A percentile compares a stretch with the other conserved stretches of the same genome.
These are phyloP conservation scores for Croton setiger DNA, from an alignment of 441 rosid species.

Conservation along the genomic window DNA sequence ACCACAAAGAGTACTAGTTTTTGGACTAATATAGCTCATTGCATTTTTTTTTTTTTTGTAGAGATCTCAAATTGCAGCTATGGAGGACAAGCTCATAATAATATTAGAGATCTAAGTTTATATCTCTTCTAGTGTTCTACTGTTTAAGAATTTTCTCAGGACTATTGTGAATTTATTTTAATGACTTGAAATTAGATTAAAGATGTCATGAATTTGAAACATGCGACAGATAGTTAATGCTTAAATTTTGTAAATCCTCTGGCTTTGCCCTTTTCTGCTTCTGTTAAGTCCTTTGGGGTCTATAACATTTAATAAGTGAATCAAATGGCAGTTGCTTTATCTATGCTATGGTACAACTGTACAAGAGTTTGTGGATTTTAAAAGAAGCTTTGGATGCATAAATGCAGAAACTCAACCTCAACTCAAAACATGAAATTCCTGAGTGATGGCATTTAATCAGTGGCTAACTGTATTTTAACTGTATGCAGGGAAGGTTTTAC, in stretches of 20 bases:
- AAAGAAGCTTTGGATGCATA: neutral
- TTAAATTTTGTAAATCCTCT: neutral
- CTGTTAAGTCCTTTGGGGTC: neutral
- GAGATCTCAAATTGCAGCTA: too few species aligned
- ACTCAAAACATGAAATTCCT: neutral
- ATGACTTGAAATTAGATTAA: neutral
- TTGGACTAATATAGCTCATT: neutral
- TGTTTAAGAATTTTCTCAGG: neutral
- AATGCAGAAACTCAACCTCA: neutral
- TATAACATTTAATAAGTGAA: neutral
- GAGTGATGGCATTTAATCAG: neutral
- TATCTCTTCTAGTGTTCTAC: neutral
- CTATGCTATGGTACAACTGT: neutral
- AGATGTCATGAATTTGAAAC: neutral
- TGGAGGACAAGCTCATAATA: too few species aligned
- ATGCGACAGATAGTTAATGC: neutral
- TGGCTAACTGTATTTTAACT: conserved; percentile 13
- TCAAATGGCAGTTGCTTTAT: neutral
- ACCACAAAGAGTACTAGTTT: conserved; percentile 15
- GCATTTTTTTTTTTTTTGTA: too few species aligned
- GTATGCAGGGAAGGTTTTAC: conserved; percentile 86
- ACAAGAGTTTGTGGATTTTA: neutral
- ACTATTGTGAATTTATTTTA: neutral
- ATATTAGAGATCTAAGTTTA: neutral
- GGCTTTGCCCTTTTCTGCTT: neutral